Evolutionary conservation across 2,329 filamentous ascomycete genomes (phyloP).

Genomic region (Fusarium redolens): DNA sequence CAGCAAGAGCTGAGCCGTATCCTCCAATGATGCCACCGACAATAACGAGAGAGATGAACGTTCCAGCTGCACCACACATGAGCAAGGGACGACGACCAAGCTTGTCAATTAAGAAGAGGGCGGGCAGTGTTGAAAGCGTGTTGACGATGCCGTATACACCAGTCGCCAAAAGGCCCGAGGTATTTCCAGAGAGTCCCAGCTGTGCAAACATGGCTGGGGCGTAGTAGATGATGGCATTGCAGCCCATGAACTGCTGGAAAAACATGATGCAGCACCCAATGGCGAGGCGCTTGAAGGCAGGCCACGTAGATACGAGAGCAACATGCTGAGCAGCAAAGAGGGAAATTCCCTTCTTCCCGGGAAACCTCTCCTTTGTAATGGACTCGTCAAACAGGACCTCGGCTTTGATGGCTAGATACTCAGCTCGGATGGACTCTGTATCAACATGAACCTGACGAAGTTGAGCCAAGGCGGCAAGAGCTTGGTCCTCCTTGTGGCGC

Average conservation of each 20-base stretch:
- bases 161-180: conserved; percentile 63
- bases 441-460: conserved; percentile 34
- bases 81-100: conserved; percentile 72
- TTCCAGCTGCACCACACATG: conserved; percentile 71
- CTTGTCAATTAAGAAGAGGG: conserved; percentile 63
- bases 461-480: conserved; percentile 35
- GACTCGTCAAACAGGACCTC: conserved; percentile 40
- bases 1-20: conserved; percentile 53
- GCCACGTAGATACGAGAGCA: conserved; percentile 25
- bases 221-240: conserved; percentile 65
- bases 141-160: conserved; percentile 69
- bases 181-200: conserved; percentile 55
- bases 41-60: conserved; percentile 68
- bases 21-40: conserved; percentile 63
- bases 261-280: conserved; percentile 66
- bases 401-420: conserved; percentile 43
- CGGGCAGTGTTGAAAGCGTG: conserved; percentile 57
- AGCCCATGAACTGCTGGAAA: conserved; percentile 59
- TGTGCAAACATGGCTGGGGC: conserved; percentile 55
- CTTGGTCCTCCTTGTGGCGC: conserved; percentile 42
- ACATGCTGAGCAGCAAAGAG: conserved; percentile 50
- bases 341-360: conserved; percentile 36
- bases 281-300: conserved; percentile 57
- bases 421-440: conserved; percentile 36
- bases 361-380: conserved; percentile 47